A percentile compares a stretch with the other conserved stretches of the same genome.
These are phyloP conservation scores for Carex littledalei DNA, from an alignment of 176 grass and related monocot genomes.

Conservation along the genomic window DNA sequence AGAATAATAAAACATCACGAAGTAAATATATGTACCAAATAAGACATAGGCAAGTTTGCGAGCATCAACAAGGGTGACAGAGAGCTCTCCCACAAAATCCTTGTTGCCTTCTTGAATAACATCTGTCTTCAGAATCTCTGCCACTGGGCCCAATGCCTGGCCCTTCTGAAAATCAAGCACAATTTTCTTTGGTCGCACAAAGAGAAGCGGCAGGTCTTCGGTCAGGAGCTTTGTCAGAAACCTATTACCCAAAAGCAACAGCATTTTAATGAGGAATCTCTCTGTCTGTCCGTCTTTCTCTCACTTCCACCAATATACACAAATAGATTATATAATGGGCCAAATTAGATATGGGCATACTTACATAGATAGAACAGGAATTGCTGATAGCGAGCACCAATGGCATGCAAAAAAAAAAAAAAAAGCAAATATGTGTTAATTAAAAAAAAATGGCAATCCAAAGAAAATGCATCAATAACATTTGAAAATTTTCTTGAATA, in stretches of 20 bases:
- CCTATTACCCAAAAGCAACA: slow-evolving; percentile 35
- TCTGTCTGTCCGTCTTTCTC: not conserved
- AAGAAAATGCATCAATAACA: not conserved
- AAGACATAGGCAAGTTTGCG: slow-evolving; percentile 80
- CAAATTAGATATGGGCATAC: slow-evolving; percentile 13
- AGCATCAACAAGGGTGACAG: slow-evolving; percentile 94
- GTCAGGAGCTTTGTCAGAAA: slow-evolving; percentile 92
- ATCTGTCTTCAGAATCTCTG: slow-evolving; percentile 37
- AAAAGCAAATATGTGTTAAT: not conserved
- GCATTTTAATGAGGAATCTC: slow-evolving; percentile 15
- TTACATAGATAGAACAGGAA: slow-evolving; percentile 99
- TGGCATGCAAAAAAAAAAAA: slow-evolving; percentile 43
- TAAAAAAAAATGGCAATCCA: not conserved
- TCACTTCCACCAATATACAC: not conserved
- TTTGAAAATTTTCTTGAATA: not conserved
- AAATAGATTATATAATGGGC: not conserved
- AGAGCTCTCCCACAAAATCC: slow-evolving; percentile 88
- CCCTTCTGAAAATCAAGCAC: slow-evolving; percentile 97
- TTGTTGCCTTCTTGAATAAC: slow-evolving; percentile 73
- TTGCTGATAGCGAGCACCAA: slow-evolving; percentile 52
- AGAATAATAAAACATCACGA: not conserved
- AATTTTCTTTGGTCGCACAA: slow-evolving; percentile 93
- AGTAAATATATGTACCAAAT: slow-evolving; percentile 43
- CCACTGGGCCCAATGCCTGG: slow-evolving; percentile 67
- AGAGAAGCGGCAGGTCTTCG: slow-evolving; percentile 89